A percentile compares a stretch with the other conserved stretches of the same genome.
Evolutionary conservation across 202 grass and related monocot genomes (phyloP).

Genomic region (Bolboschoenoplectus hybrid): DNA sequence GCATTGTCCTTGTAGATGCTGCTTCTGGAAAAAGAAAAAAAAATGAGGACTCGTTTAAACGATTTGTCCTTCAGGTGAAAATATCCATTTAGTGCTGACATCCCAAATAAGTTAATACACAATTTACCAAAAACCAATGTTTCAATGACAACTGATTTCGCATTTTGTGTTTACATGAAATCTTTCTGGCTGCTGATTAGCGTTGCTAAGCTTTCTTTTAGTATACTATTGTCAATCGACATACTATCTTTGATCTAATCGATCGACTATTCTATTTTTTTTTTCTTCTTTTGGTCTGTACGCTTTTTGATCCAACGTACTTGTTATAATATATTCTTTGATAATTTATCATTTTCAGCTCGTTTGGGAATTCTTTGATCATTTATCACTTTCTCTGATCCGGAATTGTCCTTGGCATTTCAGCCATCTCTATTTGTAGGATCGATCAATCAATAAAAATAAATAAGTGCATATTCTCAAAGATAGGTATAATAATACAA

Average conservation of each 20-base stretch:
- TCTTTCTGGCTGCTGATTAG: background rate
- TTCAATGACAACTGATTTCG: background rate
- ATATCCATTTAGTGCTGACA: background rate
- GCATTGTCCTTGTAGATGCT: slow-evolving; percentile 34
- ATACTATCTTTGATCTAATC: background rate
- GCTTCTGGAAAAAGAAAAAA: background rate
- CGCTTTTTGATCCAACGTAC: background rate
- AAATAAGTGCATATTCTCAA: no score
- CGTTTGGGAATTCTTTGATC: background rate
- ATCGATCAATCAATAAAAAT: no score
- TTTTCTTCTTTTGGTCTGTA: background rate
- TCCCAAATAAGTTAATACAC: slow-evolving; percentile 17
- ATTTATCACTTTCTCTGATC: background rate
- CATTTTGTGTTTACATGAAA: background rate
- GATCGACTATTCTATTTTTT: background rate
- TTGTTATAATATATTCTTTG: background rate
- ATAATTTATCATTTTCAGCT: background rate
- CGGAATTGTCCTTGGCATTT: background rate
- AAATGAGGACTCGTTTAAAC: slow-evolving; percentile 27
- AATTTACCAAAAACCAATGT: slow-evolving; percentile 1
- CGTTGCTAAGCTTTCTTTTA: background rate
- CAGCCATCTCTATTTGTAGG: background rate
- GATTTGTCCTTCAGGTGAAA: slow-evolving; percentile 19
- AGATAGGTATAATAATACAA: no score
- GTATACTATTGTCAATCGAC: background rate